A percentile compares a stretch with the other conserved stretches of the same genome.
These are phyloP conservation scores for Spathaspora arborariae DNA, from an alignment of 805 yeast species.

Conservation along the genomic window DNA sequence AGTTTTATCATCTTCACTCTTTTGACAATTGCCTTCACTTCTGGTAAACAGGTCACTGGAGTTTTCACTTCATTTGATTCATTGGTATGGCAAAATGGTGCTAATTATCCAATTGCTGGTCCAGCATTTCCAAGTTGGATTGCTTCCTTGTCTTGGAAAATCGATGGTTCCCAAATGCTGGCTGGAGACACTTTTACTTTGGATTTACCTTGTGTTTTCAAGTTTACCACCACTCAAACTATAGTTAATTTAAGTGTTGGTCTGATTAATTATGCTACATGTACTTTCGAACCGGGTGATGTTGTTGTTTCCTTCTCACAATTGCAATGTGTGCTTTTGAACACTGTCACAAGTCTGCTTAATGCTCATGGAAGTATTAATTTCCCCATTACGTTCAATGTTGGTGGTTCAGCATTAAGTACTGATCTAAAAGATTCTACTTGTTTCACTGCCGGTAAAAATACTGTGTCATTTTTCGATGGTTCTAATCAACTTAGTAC, in stretches of 20 bases:
- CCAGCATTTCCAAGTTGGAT: slow-evolving; percentile 14
- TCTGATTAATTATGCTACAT: slow-evolving; percentile 17
- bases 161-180: slow-evolving; percentile 11
- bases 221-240: slow-evolving; percentile 15
- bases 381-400: slow-evolving; percentile 21
- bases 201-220: slow-evolving; percentile 23
- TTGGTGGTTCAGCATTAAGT: slow-evolving; percentile 13
- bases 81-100: slow-evolving; percentile 9
- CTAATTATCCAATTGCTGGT: slow-evolving; percentile 1
- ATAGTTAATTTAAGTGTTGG: slow-evolving; percentile 12
- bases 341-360: slow-evolving; percentile 10
- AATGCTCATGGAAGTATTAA: slow-evolving; percentile 15
- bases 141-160: slow-evolving; percentile 19
- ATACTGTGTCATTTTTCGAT: slow-evolving; percentile 16
- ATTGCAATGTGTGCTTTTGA: slow-evolving; percentile 17
- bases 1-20: not conserved
- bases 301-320: slow-evolving; percentile 13
- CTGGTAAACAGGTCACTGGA: slow-evolving; percentile 11
- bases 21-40: not conserved
- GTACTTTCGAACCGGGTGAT: slow-evolving; percentile 18
- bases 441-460: slow-evolving; percentile 16
- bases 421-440: slow-evolving; percentile 16
- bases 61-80: slow-evolving; percentile 14
- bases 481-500: slow-evolving; percentile 13
- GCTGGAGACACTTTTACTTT: slow-evolving; percentile 27